Evolutionary conservation across 192 early-diverging fungal genomes (phyloP).

Genomic region (Helicostylum pulchrum): DNA sequence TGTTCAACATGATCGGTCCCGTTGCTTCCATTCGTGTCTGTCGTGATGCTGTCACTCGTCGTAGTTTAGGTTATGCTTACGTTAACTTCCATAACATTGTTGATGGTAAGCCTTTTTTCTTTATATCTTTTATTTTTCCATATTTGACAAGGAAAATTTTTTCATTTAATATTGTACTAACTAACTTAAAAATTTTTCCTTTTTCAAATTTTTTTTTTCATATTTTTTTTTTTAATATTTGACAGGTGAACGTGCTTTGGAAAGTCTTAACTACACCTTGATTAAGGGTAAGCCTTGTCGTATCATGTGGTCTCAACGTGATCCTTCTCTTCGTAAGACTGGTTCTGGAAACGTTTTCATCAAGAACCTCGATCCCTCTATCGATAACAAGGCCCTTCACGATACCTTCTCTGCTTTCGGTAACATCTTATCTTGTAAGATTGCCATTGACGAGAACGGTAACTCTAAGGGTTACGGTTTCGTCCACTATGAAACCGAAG

Average conservation of each 20-base stretch:
- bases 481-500: conserved; percentile 96
- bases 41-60: conserved; percentile 95
- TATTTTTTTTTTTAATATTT: conserved; percentile 15
- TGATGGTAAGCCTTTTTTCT: conserved; percentile 51
- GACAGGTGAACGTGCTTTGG: conserved; percentile 83
- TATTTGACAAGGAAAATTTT: conserved; percentile 5
- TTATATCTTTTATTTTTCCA: background rate
- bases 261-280: conserved; percentile 91
- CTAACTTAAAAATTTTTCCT: too few species aligned
- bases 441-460: conserved; percentile 78
- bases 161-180: background rate
- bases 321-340: conserved; percentile 88
- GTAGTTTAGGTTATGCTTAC: conserved; percentile 95
- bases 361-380: conserved; percentile 96
- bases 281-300: conserved; percentile 94
- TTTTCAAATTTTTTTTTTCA: too few species aligned
- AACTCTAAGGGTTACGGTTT: conserved; percentile 94
- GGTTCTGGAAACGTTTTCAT: conserved; percentile 98
- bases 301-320: conserved; percentile 99
- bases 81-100: conserved; percentile 94
- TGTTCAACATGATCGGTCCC: conserved; percentile 93
- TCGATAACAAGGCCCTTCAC: conserved; percentile 99
- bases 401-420: conserved; percentile 99
- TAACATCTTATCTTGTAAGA: conserved; percentile 96
- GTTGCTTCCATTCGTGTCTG: conserved; percentile 98